Base-by-base conservation (phyloP, 176 grass and related monocot species). In the Phoenix dactylifera region DNA sequence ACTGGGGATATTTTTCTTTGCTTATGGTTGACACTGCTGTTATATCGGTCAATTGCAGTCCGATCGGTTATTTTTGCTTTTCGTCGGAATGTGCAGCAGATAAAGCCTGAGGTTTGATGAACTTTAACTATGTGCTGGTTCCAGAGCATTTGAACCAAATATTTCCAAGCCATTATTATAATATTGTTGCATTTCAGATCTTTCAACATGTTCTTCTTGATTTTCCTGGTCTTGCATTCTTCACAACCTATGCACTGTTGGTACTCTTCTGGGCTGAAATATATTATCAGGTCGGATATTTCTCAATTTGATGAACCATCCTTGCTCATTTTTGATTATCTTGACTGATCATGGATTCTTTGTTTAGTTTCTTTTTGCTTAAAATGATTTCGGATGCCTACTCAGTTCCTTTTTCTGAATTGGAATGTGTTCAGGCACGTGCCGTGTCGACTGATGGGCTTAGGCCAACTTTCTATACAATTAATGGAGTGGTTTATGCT, bases 181-280 rank as follows among this genome's bases (percentile, higher is more conserved):
- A 64, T 54, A 63, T 59, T 77, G 68, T 51, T 60, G 58, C 30
- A 3, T 69, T 57, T 50, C 69, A 98, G 93, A 88, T 98, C 70
- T 53, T 98, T 70, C 93, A 98, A 71, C 93, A 98, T 83, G 73
- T 98, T 70, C 60, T 98, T 22, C 84, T 92, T 19, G 93, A 98
- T 79, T 76, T 98, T 65, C 93, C 93, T 14, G 79, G 93, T 65
- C 93, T 98, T 20, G 87, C 83, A 1, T 98, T 98, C 77, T 98
- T 98, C 76, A 98, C 93, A 1, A 98, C 87, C 1, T 98, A 98
- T 20, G 93, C 84, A 6, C 93, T 98, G 62, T 57, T 98, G 63
- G 93, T 89, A 19, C 73, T 98, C 22, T 98, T 98, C 73, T 98
- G 93, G 93, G 93, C 93, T n/a, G 93, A 98, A 50, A 98, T 98